Percentiles rank a stretch among this genome's conserved stretches.
phyloP scores from a whole-genome alignment of 305 asterid genomes.

The Solanum hybrid region DNA sequence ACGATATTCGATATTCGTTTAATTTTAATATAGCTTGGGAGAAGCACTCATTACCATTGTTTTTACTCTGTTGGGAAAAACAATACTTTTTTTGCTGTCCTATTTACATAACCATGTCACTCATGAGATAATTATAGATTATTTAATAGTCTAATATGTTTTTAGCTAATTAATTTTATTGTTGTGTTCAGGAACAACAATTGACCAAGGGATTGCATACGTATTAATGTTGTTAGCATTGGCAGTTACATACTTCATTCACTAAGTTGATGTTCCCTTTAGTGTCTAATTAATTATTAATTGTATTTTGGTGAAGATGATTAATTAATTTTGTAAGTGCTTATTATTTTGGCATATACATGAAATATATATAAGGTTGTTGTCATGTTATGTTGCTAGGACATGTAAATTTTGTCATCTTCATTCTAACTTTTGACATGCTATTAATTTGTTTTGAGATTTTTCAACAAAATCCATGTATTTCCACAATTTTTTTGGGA shows the following conservation, averaged over 20 bases:
- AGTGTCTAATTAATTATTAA: conserved; percentile 12
- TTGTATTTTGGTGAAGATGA: not conserved
- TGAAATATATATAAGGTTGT: not conserved
- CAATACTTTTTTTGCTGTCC: not conserved
- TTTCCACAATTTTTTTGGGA: not conserved
- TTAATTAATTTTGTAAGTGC: not conserved
- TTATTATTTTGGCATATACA: not conserved
- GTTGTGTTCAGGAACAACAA: conserved; percentile 40
- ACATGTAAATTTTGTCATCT: not conserved
- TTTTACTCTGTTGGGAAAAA: not conserved
- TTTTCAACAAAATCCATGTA: not conserved
- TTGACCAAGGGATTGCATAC: conserved; percentile 67
- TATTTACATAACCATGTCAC: not conserved
- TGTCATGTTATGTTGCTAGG: not conserved
- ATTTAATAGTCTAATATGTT: not conserved
- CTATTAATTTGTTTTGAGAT: not conserved
- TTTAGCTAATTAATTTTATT: not conserved
- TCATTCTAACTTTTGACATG: not conserved
- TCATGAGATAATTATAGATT: not conserved
- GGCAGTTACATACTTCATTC: conserved; percentile 62
- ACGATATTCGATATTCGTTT: not conserved
- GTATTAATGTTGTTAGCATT: conserved; percentile 56
- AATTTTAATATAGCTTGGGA: not conserved
- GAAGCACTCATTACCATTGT: not conserved
- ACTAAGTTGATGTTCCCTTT: conserved; percentile 32